These are phyloP conservation scores for Polyplosphaeria fusca DNA, from an alignment of 495 filamentous ascomycete genomes.

Conservation along the genomic window DNA sequence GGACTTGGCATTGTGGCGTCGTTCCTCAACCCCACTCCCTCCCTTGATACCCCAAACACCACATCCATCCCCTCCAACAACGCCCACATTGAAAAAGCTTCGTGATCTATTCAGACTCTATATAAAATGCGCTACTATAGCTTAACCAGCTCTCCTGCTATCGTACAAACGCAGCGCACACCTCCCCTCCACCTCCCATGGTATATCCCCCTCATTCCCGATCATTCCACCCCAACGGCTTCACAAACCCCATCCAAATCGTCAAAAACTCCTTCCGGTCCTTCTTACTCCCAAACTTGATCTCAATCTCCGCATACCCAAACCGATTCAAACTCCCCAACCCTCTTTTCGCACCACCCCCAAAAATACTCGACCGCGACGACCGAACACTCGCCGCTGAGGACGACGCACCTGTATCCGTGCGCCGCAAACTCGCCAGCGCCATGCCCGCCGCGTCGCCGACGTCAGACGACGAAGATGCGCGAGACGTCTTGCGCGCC, in stretches of 20 bases:
- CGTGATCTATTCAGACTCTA: too few relatives aligned
- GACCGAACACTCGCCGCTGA: background rate
- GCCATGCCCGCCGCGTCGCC: background rate
- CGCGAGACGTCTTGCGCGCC: slow-evolving; percentile 1
- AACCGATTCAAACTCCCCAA: slow-evolving; percentile 15
- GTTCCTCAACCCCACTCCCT: too few relatives aligned
- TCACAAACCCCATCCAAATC: slow-evolving; percentile 14
- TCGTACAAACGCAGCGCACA: too few relatives aligned
- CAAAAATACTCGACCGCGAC: background rate
- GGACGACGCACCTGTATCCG: background rate
- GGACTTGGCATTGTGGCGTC: too few relatives aligned
- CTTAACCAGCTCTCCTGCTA: too few relatives aligned
- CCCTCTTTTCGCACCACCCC: background rate
- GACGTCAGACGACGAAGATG: background rate
- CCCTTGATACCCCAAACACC: too few relatives aligned
- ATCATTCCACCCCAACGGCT: slow-evolving; percentile 3
- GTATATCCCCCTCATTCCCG: too few relatives aligned
- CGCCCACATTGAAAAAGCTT: too few relatives aligned
- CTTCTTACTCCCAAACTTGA: slow-evolving; percentile 19
- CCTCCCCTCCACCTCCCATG: too few relatives aligned
- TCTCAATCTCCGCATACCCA: slow-evolving; percentile 19
- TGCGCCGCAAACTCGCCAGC: background rate
- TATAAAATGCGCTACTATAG: too few relatives aligned
- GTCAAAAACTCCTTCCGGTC: slow-evolving; percentile 21
- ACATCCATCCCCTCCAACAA: too few relatives aligned